Evolutionary conservation across 2,329 filamentous ascomycete species (phyloP), one percentile per base, ranked within the genome.

Genomic region (Pestalotiopsis sp.): DNA sequence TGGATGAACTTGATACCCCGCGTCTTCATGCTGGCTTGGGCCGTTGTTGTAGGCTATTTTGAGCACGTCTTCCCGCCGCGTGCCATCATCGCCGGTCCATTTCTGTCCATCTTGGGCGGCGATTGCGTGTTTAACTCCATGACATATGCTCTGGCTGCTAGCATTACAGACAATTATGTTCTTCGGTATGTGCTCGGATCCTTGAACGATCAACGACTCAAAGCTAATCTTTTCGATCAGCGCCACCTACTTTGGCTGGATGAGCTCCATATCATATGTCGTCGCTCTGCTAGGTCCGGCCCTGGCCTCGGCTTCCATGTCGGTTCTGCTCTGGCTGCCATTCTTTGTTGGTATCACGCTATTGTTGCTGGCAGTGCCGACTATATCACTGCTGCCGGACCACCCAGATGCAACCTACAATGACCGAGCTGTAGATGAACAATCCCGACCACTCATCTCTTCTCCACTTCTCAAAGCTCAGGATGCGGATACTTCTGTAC

Each of bases 61-160:
- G 79, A 81, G 41, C 69, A 77, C 9, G 70, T 69, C 6, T 68
- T 84, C 36, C 81, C 82, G 0, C 77, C 79, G 9, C 76, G 75
- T 49, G 80, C 82, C 25, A 80, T 85, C 3, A 72, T 84, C 4
- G 75, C 76, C 0, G 82, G 81, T 0, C 82, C 84, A 0, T 73
- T 77, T 1, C 77, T 85, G 1, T 85, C 84, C 0, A 70, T 85
- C 0, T 77, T 86, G 0, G 84, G 84, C 1, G 84, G 84, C 14
- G 84, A 86, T 69, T 86, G 84, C 31, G 83, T 86, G 14, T 83
- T 86, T 72, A 85, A 85, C 68, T 85, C 84, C 23, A 81, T 86
- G 57, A 79, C 82, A 2, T 86, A 85, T 64, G 76, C 82, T 1
- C 78, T 86, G 4, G 82, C 83, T 0, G 81, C 84, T 0, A 77